Evolutionary conservation across 129 eudicot genomes (phyloP).

Genomic region (Artemisia annua): DNA sequence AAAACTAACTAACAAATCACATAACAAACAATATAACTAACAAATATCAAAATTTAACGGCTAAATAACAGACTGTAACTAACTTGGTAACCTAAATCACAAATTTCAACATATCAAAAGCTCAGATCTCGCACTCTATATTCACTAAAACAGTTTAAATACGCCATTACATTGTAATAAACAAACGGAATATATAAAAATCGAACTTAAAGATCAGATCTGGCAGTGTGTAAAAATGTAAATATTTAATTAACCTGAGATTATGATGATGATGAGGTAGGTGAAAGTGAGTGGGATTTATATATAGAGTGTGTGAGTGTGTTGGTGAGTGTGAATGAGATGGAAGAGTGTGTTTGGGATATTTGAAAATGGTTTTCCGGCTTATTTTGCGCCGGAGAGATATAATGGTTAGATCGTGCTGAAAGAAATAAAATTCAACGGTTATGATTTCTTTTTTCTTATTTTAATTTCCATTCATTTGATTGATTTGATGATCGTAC

Average conservation of each 20-base stretch:
- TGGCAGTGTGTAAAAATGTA: not conserved
- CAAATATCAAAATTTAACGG: slow-evolving; percentile 13
- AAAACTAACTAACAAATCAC: no score
- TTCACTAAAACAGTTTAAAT: slow-evolving; percentile 6
- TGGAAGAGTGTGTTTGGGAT: slow-evolving; percentile 9
- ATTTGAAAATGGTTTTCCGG: slow-evolving; percentile 35
- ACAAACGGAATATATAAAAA: no score
- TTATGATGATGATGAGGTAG: slow-evolving; percentile 17
- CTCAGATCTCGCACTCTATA: slow-evolving; percentile 31
- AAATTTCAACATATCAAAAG: not conserved
- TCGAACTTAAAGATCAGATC: no score
- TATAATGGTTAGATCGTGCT: not conserved
- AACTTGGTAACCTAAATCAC: not conserved
- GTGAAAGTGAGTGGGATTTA: slow-evolving; percentile 7
- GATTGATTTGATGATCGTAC: no score
- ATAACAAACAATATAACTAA: not conserved
- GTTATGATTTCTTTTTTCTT: no score
- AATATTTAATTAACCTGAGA: not conserved
- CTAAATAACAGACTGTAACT: not conserved
- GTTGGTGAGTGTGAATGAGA: slow-evolving; percentile 22
- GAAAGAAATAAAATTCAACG: no score
- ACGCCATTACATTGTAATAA: not conserved
- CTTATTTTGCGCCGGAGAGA: slow-evolving; percentile 33
- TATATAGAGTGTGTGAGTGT: no score
- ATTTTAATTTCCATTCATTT: no score